Percentiles rank a stretch among this genome's conserved stretches.
Evolutionary conservation across 345 rosid genomes (phyloP).

Genomic region (Aquilaria sinensis): DNA sequence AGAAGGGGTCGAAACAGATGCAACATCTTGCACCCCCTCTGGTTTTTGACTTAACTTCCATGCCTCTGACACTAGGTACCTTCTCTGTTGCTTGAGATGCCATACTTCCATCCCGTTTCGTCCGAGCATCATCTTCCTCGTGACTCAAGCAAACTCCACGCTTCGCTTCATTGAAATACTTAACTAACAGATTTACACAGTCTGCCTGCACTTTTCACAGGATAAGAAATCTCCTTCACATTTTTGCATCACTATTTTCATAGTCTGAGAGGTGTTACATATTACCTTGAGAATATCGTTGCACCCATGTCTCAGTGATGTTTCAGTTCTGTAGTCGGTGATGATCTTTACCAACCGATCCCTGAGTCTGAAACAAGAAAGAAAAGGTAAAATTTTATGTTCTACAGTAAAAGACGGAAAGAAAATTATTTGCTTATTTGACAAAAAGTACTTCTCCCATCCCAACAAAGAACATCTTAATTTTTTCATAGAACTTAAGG

Average conservation of each 20-base stretch:
- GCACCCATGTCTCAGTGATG: slow-evolving; percentile 97
- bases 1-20: slow-evolving; percentile 89
- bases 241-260: background rate
- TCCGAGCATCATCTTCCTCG: slow-evolving; percentile 61
- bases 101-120: slow-evolving; percentile 41
- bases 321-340: slow-evolving; percentile 97
- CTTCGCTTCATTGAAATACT: slow-evolving; percentile 84
- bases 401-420: background rate
- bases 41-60: slow-evolving; percentile 86
- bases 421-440: no score
- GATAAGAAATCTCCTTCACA: no score
- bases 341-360: slow-evolving; percentile 89
- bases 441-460: no score
- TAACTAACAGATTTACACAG: slow-evolving; percentile 80
- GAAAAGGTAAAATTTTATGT: no score
- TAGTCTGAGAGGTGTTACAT: background rate
- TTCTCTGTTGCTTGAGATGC: slow-evolving; percentile 43
- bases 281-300: slow-evolving; percentile 92
- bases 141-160: slow-evolving; percentile 63
- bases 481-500: no score
- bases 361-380: slow-evolving; percentile 57
- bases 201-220: slow-evolving; percentile 58
- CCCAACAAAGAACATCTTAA: no score
- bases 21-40: slow-evolving; percentile 88
- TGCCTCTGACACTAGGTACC: slow-evolving; percentile 30